These are phyloP conservation scores for Geoglossum cookeanum DNA, from an alignment of 2,329 filamentous ascomycete genomes.

Conservation along the genomic window DNA sequence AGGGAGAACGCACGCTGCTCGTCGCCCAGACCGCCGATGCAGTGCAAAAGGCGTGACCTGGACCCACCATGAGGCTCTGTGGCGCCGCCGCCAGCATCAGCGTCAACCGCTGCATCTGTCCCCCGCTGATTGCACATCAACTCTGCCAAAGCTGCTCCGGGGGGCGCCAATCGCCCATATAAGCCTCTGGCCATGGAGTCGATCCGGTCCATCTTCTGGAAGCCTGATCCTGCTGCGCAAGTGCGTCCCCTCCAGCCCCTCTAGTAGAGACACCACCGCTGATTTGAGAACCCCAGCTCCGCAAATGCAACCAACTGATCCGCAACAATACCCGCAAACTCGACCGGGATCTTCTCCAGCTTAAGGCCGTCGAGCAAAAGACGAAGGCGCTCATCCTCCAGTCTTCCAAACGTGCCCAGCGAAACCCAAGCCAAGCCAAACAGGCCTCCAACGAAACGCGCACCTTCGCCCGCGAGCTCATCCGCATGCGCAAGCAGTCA, in stretches of 20 bases:
- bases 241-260: slow-evolving; percentile 28
- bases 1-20: neutral
- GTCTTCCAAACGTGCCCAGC: slow-evolving; percentile 62
- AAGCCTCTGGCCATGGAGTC: slow-evolving; percentile 48
- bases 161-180: neutral
- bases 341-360: slow-evolving; percentile 71
- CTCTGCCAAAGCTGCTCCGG: neutral
- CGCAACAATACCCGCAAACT: slow-evolving; percentile 82
- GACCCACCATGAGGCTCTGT: slow-evolving; percentile 1
- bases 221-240: slow-evolving; percentile 84
- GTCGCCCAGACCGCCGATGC: neutral
- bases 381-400: slow-evolving; percentile 70
- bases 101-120: neutral
- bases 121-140: neutral
- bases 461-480: slow-evolving; percentile 71
- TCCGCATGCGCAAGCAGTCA: slow-evolving; percentile 60
- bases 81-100: neutral
- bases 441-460: slow-evolving; percentile 72
- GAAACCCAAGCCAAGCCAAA: slow-evolving; percentile 56
- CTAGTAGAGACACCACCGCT: slow-evolving; percentile 1
- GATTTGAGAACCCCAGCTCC: slow-evolving; percentile 38
- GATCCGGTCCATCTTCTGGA: slow-evolving; percentile 69
- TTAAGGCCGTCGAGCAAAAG: slow-evolving; percentile 64
- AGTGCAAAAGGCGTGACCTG: neutral
- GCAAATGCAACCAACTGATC: slow-evolving; percentile 86